phyloP scores from a whole-genome alignment of 306 rosid species.

The Sechiopsis laciniata region DNA sequence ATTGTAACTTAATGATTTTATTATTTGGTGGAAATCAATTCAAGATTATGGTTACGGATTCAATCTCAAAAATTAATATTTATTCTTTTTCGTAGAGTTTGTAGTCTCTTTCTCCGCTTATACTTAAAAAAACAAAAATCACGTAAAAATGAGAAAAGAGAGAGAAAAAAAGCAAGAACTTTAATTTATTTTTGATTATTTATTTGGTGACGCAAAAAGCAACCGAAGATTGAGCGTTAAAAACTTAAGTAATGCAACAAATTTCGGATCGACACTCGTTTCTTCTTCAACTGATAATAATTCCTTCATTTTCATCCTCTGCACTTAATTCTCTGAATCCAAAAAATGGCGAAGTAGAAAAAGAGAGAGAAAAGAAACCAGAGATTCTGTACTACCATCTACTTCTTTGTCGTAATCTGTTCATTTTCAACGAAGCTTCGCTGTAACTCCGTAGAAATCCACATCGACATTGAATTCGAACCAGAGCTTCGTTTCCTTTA shows the following conservation, averaged over 20 bases:
- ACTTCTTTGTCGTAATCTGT: background rate
- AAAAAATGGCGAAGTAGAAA: slow-evolving; percentile 19
- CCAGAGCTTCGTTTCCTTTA: background rate
- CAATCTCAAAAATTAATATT: too few species aligned
- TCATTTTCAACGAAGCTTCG: slow-evolving; percentile 5
- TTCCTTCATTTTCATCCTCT: slow-evolving; percentile 25
- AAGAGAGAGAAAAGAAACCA: background rate
- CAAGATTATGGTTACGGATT: too few species aligned
- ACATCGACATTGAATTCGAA: background rate
- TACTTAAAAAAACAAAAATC: too few species aligned
- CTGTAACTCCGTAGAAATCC: background rate
- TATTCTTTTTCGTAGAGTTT: too few species aligned
- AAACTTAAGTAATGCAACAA: slow-evolving; percentile 24
- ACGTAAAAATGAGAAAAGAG: background rate
- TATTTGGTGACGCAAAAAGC: too few species aligned
- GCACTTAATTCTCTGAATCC: background rate
- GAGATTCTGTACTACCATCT: background rate
- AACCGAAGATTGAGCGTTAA: background rate
- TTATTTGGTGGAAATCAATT: too few species aligned
- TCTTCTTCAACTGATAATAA: background rate
- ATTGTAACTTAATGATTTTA: too few species aligned
- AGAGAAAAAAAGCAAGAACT: background rate
- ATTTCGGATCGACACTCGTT: slow-evolving; percentile 35
- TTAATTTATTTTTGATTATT: background rate
- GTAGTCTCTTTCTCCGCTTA: too few species aligned